Conservation (phyloP, 805 yeast genomes). For the Candida silvicultrix region DNA sequence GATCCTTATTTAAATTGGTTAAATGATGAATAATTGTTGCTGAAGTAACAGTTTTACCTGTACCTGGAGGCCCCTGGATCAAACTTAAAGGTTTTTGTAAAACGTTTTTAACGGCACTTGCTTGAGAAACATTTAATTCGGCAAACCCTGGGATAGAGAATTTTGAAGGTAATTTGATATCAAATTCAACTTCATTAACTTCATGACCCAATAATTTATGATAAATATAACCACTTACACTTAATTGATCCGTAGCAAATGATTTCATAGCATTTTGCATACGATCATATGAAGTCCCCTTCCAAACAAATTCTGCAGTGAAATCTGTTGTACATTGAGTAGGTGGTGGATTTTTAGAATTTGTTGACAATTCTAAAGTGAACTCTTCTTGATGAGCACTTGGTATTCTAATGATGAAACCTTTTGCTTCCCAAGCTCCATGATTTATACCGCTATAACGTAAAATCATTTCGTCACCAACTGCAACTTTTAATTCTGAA, state of each 20-base stretch:
- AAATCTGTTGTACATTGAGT: constrained; percentile 57
- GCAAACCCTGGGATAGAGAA: constrained; percentile 64
- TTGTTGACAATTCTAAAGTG: constrained; percentile 57
- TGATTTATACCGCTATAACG: constrained; percentile 52
- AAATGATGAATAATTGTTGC: constrained; percentile 82
- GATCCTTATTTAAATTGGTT: constrained; percentile 50
- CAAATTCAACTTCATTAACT: constrained; percentile 55
- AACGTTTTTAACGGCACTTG: constrained; percentile 66
- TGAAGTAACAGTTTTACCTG: constrained; percentile 93
- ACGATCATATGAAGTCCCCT: constrained; percentile 73
- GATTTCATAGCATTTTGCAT: constrained; percentile 72
- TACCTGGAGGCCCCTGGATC: constrained; percentile 96
- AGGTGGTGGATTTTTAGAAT: constrained; percentile 43
- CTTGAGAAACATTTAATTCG: constrained; percentile 71
- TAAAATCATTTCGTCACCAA: constrained; percentile 78
- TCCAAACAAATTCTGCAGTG: constrained; percentile 87
- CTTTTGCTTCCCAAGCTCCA: constrained; percentile 67
- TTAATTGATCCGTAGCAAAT: constrained; percentile 65
- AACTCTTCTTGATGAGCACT: constrained; percentile 58
- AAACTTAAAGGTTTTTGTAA: constrained; percentile 67
- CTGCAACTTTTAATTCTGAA: constrained; percentile 60
- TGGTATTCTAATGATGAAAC: constrained; percentile 69
- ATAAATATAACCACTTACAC: constrained; percentile 70
- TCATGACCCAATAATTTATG: constrained; percentile 79
- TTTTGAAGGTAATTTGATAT: constrained; percentile 51